A percentile compares a stretch with the other conserved stretches of the same genome.
Evolutionary conservation across 257 asterid genomes (phyloP).

Genomic region (Oldenlandia corymbosa): DNA sequence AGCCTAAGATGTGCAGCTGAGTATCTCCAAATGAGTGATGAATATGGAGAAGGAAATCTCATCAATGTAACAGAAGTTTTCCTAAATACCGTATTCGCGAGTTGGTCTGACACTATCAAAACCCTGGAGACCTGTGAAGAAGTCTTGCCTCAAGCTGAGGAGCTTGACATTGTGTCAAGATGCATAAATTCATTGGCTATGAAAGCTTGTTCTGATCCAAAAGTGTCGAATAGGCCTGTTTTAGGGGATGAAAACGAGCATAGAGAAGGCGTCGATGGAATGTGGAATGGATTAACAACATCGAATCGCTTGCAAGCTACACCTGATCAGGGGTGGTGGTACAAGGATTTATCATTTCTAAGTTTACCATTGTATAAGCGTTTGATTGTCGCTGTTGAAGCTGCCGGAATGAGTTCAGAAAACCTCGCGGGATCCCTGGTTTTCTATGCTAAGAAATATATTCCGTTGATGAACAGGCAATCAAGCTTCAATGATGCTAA

Average conservation of each 20-base stretch:
- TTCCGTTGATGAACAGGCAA: slow-evolving; percentile 75
- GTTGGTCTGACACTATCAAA: slow-evolving; percentile 75
- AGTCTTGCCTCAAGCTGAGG: slow-evolving; percentile 60
- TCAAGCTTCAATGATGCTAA: slow-evolving; percentile 57
- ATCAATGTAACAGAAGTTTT: slow-evolving; percentile 53
- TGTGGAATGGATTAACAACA: slow-evolving; percentile 62
- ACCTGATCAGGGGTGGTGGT: slow-evolving; percentile 87
- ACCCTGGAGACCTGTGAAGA: slow-evolving; percentile 82
- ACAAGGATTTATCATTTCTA: slow-evolving; percentile 75
- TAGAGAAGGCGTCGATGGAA: slow-evolving; percentile 15
- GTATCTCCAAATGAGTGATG: slow-evolving; percentile 75
- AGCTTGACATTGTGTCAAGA: slow-evolving; percentile 60
- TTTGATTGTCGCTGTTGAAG: slow-evolving; percentile 66
- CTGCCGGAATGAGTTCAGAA: slow-evolving; percentile 58
- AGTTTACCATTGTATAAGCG: slow-evolving; percentile 58
- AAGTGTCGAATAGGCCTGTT: slow-evolving; percentile 50
- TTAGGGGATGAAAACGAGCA: slow-evolving; percentile 26
- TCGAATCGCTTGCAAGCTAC: slow-evolving; percentile 13
- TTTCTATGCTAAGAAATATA: slow-evolving; percentile 66
- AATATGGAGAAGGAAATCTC: slow-evolving; percentile 77
- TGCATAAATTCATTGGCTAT: slow-evolving; percentile 76
- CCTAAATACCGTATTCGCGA: slow-evolving; percentile 51
- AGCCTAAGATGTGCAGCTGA: slow-evolving; percentile 80
- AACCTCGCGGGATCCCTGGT: slow-evolving; percentile 62
- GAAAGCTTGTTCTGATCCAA: slow-evolving; percentile 70